Base-by-base conservation (phyloP, 75 land plant genomes). In the Picea sitchensis region DNA sequence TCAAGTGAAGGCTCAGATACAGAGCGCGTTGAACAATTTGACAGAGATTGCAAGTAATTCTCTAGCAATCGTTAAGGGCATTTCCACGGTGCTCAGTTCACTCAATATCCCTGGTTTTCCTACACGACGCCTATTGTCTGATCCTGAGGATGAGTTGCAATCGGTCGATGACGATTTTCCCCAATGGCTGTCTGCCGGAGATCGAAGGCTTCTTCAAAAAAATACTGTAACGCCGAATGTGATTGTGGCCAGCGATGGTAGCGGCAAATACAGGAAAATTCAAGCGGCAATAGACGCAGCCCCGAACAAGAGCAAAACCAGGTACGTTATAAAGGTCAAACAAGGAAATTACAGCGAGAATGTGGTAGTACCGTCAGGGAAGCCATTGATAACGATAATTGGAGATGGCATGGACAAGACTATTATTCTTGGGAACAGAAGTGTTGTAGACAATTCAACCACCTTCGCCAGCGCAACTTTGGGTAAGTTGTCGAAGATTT, bases 201-300 rank as follows among this genome's bases (percentile, higher is more conserved):
- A 85, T 21, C 67, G 92, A 56, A 62, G 60, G 58, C 79, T 90
- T 41, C 78, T 90, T 32, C 61, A 80, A 80, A 17, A 56, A 0
- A 17, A 76, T n/a, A 8, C 30, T 6, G 0, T 76, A 51, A 73
- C 20, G 4, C 80, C 89, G 9, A 71, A 87, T 47, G 32, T 86
- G 9, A 79, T 85, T 0, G 93, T 91, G 32, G 91, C 93, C 30
- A 77, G 83, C 67, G 95, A 93, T 58, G 93, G 87, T 9, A 77
- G 72, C 58, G 93, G 91, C 4, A 4, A 87, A 13, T 84, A 61
- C 83, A 65, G 13, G 64, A 86, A 80, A 54, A 80, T 93, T 20
- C 77, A 67, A 21, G 87, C 82, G 18, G 94, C 90, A 0, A 11
- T 86, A n/a, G 23, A 57, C 21, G 58, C 77, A 4, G 76, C 85